A percentile compares a stretch with the other conserved stretches of the same genome.
These are phyloP conservation scores for Quercus wislizeni DNA, from an alignment of 306 rosid genomes.

Conservation along the genomic window DNA sequence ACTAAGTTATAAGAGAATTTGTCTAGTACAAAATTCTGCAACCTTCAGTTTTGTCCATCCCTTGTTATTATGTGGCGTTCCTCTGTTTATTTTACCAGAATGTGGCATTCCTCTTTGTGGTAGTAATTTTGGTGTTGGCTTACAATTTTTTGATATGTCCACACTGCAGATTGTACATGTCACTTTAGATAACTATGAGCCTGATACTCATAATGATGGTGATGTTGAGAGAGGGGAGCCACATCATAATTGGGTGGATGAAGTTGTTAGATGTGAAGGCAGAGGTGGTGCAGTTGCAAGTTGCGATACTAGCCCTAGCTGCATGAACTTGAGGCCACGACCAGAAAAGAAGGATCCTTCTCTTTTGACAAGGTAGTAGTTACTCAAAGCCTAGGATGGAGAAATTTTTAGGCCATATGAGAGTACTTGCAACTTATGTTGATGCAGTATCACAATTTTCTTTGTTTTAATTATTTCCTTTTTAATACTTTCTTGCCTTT, in stretches of 20 bases:
- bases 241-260: constrained; percentile 95
- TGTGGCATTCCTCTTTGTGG: background rate
- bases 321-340: constrained; percentile 52
- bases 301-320: constrained; percentile 43
- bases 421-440: background rate
- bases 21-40: background rate
- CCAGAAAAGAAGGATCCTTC: constrained; percentile 82
- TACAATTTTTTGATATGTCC: constrained; percentile 20
- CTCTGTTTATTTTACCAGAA: too few relatives aligned
- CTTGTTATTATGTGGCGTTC: background rate
- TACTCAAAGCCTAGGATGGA: constrained; percentile 6
- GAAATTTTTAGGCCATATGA: background rate
- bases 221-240: constrained; percentile 45
- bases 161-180: constrained; percentile 66
- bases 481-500: background rate
- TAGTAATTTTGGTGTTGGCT: background rate
- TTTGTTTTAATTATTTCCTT: constrained; percentile 3
- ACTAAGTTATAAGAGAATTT: background rate
- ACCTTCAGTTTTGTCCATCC: background rate
- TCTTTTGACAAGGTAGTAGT: constrained; percentile 54
- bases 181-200: constrained; percentile 68
- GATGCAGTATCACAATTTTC: background rate
- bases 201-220: constrained; percentile 42
- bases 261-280: constrained; percentile 81
- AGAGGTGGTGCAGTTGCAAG: constrained; percentile 51